phyloP scores from a whole-genome alignment of 306 rosid genomes.

The Casuarina equisetifolia region DNA sequence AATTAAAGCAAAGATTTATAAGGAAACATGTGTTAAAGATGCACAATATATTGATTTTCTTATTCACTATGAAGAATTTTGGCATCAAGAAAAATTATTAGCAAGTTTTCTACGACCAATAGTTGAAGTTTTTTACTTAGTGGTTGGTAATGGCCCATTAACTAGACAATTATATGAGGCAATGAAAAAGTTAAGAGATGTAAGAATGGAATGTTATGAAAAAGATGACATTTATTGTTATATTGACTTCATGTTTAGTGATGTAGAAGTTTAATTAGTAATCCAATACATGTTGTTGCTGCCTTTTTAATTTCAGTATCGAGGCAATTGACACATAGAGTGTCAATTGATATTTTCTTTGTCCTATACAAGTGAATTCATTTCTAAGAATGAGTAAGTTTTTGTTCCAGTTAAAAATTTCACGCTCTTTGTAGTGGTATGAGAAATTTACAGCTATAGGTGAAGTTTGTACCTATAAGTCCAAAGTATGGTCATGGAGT shows the following conservation, averaged over 20 bases:
- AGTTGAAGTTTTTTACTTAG: background rate
- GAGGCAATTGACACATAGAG: no score
- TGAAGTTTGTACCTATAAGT: constrained; percentile 96
- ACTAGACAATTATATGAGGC: constrained; percentile 1
- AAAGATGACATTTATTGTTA: background rate
- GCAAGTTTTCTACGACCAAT: background rate
- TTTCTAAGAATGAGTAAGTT: constrained; percentile 14
- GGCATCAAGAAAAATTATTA: background rate
- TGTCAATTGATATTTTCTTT: constrained; percentile 29
- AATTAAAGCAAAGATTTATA: no score
- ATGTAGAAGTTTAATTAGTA: no score
- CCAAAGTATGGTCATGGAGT: constrained; percentile 93
- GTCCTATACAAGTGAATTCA: constrained; percentile 20
- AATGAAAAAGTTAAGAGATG: background rate
- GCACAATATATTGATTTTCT: background rate
- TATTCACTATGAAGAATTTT: background rate
- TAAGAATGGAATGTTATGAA: background rate
- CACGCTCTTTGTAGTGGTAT: constrained; percentile 68
- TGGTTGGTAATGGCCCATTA: background rate
- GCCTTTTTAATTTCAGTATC: no score
- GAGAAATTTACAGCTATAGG: constrained; percentile 79
- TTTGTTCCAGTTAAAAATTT: constrained; percentile 26
- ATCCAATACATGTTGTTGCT: no score
- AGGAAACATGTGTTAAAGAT: background rate
- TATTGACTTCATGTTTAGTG: background rate